A percentile compares a stretch with the other conserved stretches of the same genome.
Evolutionary conservation across 139 green algal species (phyloP).

Genomic region (Tetratostichococcus sp.): DNA sequence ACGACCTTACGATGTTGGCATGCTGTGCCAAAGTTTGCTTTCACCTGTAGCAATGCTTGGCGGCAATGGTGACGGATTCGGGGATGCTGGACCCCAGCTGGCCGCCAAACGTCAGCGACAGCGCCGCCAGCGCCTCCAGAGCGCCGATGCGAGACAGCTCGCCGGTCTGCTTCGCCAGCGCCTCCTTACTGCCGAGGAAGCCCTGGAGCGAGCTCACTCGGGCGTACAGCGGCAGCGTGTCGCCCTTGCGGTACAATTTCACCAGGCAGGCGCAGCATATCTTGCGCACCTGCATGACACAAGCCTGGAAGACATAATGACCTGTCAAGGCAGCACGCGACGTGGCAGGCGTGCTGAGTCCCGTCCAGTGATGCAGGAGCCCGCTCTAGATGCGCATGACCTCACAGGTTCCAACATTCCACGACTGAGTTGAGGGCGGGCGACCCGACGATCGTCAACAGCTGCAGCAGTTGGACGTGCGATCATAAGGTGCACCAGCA

Average conservation of each 20-base stretch:
- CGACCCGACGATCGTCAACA: too few species aligned
- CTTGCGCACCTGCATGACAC: conserved; percentile 52
- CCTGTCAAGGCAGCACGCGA: too few species aligned
- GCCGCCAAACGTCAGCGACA: conserved; percentile 47
- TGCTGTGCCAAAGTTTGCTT: too few species aligned
- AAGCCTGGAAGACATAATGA: not conserved
- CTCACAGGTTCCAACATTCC: too few species aligned
- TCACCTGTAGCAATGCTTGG: conserved; percentile 38
- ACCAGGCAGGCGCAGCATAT: conserved; percentile 58
- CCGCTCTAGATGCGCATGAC: too few species aligned
- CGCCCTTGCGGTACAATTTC: conserved; percentile 57
- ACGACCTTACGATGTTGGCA: too few species aligned
- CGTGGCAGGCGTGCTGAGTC: too few species aligned
- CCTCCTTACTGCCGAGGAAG: conserved; percentile 58
- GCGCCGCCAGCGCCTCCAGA: conserved; percentile 54
- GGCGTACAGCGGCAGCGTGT: conserved; percentile 70
- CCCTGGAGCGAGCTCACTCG: conserved; percentile 56
- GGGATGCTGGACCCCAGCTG: conserved; percentile 41
- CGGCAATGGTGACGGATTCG: conserved; percentile 43
- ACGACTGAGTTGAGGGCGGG: too few species aligned
- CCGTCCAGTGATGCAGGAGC: too few species aligned
- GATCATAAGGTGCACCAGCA: too few species aligned
- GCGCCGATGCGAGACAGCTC: conserved; percentile 49
- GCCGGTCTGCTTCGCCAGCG: not conserved
- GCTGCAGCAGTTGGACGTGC: too few species aligned